These are phyloP conservation scores for Rhizophora apiculata DNA, from an alignment of 345 rosid species.

Conservation along the genomic window DNA sequence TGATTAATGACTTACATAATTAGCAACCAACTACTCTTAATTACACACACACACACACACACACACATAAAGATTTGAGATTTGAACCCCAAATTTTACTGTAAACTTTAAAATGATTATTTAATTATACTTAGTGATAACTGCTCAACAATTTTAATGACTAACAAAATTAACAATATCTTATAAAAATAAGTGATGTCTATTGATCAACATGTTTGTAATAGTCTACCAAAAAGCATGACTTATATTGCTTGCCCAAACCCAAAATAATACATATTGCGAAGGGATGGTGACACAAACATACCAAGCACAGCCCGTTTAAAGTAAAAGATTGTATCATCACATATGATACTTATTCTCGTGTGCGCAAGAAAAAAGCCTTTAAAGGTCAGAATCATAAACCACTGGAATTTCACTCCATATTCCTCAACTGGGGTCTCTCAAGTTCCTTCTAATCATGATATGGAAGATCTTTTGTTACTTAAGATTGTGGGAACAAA, in stretches of 20 bases:
- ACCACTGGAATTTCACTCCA: slow-evolving; percentile 11
- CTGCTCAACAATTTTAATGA: too few species aligned
- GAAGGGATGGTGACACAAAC: background rate
- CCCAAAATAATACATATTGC: slow-evolving; percentile 8
- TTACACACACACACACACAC: too few species aligned
- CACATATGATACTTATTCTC: slow-evolving; percentile 9
- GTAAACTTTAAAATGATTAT: too few species aligned
- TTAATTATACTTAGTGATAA: too few species aligned
- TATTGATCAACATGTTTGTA: too few species aligned
- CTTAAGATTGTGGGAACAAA: background rate
- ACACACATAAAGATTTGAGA: too few species aligned
- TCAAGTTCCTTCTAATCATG: slow-evolving; percentile 21
- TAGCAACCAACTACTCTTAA: too few species aligned
- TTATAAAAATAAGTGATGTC: too few species aligned
- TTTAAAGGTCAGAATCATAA: slow-evolving; percentile 18
- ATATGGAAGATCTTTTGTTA: background rate
- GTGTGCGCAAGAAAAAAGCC: background rate
- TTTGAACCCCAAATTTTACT: too few species aligned
- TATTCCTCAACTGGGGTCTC: slow-evolving; percentile 12
- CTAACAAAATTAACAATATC: too few species aligned
- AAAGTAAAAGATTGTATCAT: slow-evolving; percentile 1
- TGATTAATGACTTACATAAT: background rate
- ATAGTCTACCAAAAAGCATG: slow-evolving; percentile 12
- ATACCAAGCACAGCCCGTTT: slow-evolving; percentile 4
- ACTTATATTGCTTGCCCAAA: slow-evolving; percentile 19